Evolutionary conservation across 257 asterid genomes (phyloP).

Genomic region (Scutellaria barbata): DNA sequence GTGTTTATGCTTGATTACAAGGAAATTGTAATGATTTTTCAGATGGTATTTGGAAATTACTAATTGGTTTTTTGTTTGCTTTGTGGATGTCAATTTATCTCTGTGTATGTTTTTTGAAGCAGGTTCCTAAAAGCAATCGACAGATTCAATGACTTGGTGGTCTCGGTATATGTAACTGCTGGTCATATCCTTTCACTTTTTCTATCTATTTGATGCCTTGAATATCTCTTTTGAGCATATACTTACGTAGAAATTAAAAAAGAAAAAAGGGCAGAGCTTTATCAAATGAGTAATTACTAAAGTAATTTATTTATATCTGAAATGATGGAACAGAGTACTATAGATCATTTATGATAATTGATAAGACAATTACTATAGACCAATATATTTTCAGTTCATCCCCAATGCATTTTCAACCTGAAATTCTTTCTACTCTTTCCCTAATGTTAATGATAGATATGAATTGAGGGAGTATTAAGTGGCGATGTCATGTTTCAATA

Average conservation of each 20-base stretch:
- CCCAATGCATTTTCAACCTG: not conserved
- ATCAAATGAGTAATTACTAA: not conserved
- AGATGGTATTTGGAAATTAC: not conserved
- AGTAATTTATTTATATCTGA: not conserved
- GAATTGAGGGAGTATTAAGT: not conserved
- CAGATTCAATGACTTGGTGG: constrained; percentile 90
- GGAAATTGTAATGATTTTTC: not conserved
- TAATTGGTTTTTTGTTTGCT: not conserved
- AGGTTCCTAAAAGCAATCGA: constrained; percentile 88
- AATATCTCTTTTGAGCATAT: not conserved
- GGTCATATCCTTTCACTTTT: constrained; percentile 89
- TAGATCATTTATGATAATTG: not conserved
- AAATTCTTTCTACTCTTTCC: not conserved
- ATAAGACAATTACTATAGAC: too few relatives aligned
- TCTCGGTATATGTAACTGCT: constrained; percentile 93
- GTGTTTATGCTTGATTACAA: not conserved
- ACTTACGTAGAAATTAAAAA: not conserved
- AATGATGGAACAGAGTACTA: not conserved
- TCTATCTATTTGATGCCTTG: constrained; percentile 1
- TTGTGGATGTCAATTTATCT: constrained; percentile 23
- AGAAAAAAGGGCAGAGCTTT: not conserved
- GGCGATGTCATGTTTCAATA: constrained; percentile 4
- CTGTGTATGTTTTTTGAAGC: constrained; percentile 32
- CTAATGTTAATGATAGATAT: not conserved
- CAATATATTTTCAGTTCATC: not conserved